Conservation (phyloP, 2,329 filamentous ascomycete genomes). For the Penicillium hordei region DNA sequence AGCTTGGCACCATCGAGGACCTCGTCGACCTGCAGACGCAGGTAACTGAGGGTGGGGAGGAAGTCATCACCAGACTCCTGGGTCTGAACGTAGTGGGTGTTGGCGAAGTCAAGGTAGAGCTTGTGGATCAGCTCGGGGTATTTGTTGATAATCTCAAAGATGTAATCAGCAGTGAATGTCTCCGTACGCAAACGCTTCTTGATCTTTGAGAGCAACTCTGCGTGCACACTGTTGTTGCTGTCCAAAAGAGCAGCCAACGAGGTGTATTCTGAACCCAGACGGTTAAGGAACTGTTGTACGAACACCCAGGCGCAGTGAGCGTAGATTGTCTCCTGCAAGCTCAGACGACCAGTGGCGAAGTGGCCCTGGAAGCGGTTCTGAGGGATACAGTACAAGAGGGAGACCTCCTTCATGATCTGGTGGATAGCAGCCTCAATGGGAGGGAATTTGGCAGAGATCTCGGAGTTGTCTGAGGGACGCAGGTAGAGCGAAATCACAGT, state of each 20-base stretch:
- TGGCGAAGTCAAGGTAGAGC: slow-evolving; percentile 89
- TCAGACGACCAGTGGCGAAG: slow-evolving; percentile 82
- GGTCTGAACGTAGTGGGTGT: slow-evolving; percentile 73
- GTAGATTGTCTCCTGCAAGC: slow-evolving; percentile 94
- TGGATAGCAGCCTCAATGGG: slow-evolving; percentile 93
- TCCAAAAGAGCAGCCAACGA: slow-evolving; percentile 82
- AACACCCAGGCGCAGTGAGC: slow-evolving; percentile 98
- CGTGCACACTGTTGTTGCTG: slow-evolving; percentile 76
- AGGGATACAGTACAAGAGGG: slow-evolving; percentile 93
- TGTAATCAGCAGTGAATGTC: slow-evolving; percentile 97
- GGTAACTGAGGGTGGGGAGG: slow-evolving; percentile 67
- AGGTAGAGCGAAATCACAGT: slow-evolving; percentile 96
- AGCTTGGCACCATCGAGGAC: slow-evolving; percentile 74
- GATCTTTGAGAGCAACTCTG: slow-evolving; percentile 84
- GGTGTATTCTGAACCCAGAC: slow-evolving; percentile 85
- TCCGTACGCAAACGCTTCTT: slow-evolving; percentile 94
- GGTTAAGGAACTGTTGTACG: slow-evolving; percentile 96
- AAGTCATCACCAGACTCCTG: slow-evolving; percentile 63
- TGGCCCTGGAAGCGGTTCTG: slow-evolving; percentile 93
- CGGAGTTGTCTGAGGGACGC: slow-evolving; percentile 64
- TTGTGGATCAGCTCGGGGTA: slow-evolving; percentile 85
- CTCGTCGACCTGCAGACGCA: slow-evolving; percentile 66
- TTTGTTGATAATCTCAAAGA: slow-evolving; percentile 90
- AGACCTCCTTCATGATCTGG: slow-evolving; percentile 98
- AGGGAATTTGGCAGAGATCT: slow-evolving; percentile 61